Evolutionary conservation across 2,329 filamentous ascomycete species (phyloP), one percentile per base, ranked within the genome.

Genomic region (Hypoxylon sp.): DNA sequence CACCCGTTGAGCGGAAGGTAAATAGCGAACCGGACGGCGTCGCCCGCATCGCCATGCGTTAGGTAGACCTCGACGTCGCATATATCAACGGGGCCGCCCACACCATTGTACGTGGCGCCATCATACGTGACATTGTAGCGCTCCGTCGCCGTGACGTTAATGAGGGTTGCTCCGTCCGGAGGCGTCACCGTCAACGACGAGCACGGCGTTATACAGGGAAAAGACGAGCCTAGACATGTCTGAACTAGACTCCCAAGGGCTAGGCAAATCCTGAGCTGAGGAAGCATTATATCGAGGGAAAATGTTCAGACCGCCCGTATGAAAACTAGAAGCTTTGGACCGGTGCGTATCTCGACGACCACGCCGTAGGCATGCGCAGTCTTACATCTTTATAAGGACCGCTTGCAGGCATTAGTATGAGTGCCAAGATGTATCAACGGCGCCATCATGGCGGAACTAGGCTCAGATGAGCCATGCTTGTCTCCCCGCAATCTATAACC

Each of bases 51-150:
- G 2, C 66, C 67, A 62, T 73, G 71, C 30, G 70, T 73, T n/a
- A 73, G 59, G 54, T 47, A 69, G 14, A 71, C 66, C 47, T 72
- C 65, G 21, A 73, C 67, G 27, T 71, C 68, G 47, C 71, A 73
- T 41, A 73, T 68, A 52, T 71, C 25, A 16, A 71, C 55, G 39
- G 29, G 51, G 9, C 63, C 62, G 11, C 64, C 61, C n/a, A 50
- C 51, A 19, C 69, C 69, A 55, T 71, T 70, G 47, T 61, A 71
- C 9, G 63, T 65, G 16, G 61, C 21, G 23, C 58, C 63, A 16
- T 48, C 53, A 43, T 56, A 68, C 3, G 70, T 71, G n/a, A 72
- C 64, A 16, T 66, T 62, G 30, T 68, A 63, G 41, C 69, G 64
- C 50, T 72, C 70, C 27, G 70, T 70, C 34, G 65, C 67, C 14